Evolutionary conservation across 306 rosid genomes (phyloP).

Genomic region (Dicorynia guianensis): DNA sequence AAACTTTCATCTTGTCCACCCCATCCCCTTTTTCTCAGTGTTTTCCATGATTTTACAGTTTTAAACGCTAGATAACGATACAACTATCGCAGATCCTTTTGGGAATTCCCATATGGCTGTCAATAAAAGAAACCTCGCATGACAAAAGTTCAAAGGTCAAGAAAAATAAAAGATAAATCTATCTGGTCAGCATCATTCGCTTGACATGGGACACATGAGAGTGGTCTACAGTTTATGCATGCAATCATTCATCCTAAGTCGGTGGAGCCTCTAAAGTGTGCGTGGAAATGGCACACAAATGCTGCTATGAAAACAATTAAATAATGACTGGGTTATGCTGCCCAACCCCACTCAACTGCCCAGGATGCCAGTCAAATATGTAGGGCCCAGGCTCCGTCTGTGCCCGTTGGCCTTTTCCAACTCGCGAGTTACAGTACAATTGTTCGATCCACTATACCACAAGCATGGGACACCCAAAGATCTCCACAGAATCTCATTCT

Average conservation of each 20-base stretch:
- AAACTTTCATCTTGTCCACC: too few species aligned
- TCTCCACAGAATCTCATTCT: background rate
- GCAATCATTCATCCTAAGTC: background rate
- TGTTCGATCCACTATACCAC: background rate
- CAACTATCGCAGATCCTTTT: too few species aligned
- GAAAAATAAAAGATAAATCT: background rate
- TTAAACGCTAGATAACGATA: too few species aligned
- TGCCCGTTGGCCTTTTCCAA: background rate
- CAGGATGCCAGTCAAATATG: too few species aligned
- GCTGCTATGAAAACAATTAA: background rate
- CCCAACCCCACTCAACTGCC: too few species aligned
- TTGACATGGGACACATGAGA: background rate
- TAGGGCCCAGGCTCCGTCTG: conserved; percentile 19
- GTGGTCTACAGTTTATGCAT: background rate
- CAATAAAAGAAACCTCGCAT: too few species aligned
- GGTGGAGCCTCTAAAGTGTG: background rate
- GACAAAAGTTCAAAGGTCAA: too few species aligned
- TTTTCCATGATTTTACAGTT: too few species aligned
- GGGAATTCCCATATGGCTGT: too few species aligned
- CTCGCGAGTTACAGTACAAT: background rate
- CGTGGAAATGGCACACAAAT: background rate
- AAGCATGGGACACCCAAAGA: conserved; percentile 8
- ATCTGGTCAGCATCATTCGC: background rate
- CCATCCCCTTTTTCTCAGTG: too few species aligned
- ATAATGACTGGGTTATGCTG: background rate